A percentile compares a stretch with the other conserved stretches of the same genome.
phyloP scores from a whole-genome alignment of 129 eudicot species.

The Lactuca saligna region DNA sequence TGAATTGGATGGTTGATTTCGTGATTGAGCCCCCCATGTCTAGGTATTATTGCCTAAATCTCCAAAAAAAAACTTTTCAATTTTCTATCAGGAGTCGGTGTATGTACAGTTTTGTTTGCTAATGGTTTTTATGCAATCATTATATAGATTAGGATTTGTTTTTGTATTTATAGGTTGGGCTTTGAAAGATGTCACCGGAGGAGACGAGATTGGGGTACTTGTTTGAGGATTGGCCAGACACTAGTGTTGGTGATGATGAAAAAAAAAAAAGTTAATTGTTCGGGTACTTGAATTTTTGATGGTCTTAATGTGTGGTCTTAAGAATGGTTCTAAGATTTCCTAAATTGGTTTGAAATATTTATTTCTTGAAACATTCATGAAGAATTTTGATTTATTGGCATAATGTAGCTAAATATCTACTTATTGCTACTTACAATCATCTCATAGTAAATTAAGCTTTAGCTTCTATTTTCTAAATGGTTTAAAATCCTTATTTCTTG shows the following conservation, averaged over 20 bases:
- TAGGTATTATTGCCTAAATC: constrained; percentile 48
- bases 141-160: neutral
- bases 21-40: neutral
- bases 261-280: constrained; percentile 53
- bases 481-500: no score
- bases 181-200: constrained; percentile 58
- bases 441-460: no score
- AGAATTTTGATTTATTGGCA: no score
- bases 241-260: constrained; percentile 69
- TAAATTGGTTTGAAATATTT: no score
- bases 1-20: no score
- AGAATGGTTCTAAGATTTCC: no score
- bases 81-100: constrained; percentile 73
- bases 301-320: no score
- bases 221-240: constrained; percentile 84
- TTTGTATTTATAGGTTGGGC: constrained; percentile 42
- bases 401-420: no score
- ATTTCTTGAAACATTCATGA: no score
- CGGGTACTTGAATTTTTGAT: constrained; percentile 42
- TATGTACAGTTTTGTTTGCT: neutral
- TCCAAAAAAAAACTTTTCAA: constrained; percentile 50
- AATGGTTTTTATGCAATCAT: constrained; percentile 6
- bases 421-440: no score
- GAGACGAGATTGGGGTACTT: constrained; percentile 64
- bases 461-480: no score